phyloP scores from a whole-genome alignment of 768 basidiomycete genomes.

The Boletus sp. region DNA sequence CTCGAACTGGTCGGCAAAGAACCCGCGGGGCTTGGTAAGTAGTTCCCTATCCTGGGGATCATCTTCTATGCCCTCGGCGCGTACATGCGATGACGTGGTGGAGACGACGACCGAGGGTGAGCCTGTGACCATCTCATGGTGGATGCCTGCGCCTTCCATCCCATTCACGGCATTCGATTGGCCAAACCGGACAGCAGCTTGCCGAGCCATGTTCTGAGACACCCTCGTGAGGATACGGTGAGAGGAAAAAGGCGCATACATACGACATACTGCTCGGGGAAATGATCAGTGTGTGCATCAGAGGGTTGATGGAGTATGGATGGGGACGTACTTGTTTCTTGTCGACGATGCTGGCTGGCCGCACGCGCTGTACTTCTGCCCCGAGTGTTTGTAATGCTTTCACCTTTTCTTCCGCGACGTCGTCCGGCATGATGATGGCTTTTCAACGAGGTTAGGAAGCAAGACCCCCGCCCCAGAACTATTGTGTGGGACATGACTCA shows the following conservation, averaged over 20 bases:
- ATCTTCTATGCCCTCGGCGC: conserved; percentile 27
- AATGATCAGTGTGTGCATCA: conserved; percentile 1
- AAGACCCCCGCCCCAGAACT: no score
- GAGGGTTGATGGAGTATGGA: not conserved
- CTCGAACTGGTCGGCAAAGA: conserved; percentile 97
- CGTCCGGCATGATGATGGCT: conserved; percentile 91
- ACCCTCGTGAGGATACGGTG: not conserved
- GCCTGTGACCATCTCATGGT: conserved; percentile 38
- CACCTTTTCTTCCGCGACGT: conserved; percentile 89
- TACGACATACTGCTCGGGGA: conserved; percentile 56
- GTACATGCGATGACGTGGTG: conserved; percentile 44
- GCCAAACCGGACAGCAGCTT: conserved; percentile 75
- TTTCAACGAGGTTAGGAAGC: conserved; percentile 1
- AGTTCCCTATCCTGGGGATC: conserved; percentile 42
- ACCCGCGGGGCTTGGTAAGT: conserved; percentile 62
- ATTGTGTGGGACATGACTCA: conserved; percentile 28
- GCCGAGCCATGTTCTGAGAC: conserved; percentile 78
- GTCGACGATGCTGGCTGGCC: conserved; percentile 96
- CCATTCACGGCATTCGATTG: conserved; percentile 28
- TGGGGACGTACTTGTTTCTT: conserved; percentile 75
- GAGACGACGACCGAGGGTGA: conserved; percentile 53
- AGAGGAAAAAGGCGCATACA: conserved; percentile 25
- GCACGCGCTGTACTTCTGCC: conserved; percentile 82
- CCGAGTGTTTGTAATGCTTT: conserved; percentile 80
- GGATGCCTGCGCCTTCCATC: conserved; percentile 16